These are phyloP conservation scores for Cyberlindnera veronae DNA, from an alignment of 805 yeast genomes.

Conservation along the genomic window DNA sequence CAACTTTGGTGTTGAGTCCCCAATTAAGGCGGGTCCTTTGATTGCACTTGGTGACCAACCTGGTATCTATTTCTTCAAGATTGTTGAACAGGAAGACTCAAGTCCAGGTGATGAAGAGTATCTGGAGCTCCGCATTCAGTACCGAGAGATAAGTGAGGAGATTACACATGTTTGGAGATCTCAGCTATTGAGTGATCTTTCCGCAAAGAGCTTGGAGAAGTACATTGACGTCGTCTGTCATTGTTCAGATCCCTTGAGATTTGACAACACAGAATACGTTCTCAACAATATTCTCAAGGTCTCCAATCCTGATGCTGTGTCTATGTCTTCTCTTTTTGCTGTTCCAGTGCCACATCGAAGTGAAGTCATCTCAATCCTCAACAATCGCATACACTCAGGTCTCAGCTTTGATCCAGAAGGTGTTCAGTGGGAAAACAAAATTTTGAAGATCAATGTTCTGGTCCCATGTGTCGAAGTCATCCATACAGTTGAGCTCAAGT, in stretches of 20 bases:
- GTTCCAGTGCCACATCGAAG: constrained; percentile 2
- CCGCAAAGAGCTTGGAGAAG: constrained; percentile 15
- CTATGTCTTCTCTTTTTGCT: not conserved
- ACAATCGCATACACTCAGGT: not conserved
- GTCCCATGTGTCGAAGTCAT: constrained; percentile 59
- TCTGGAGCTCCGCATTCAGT: constrained; percentile 41
- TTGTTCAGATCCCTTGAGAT: constrained; percentile 2
- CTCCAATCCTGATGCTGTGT: not conserved
- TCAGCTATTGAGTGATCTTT: constrained; percentile 14
- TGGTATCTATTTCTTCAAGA: constrained; percentile 54
- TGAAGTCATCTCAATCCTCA: not conserved
- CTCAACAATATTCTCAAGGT: constrained; percentile 2
- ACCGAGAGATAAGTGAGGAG: constrained; percentile 46
- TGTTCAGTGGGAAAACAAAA: constrained; percentile 4
- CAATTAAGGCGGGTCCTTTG: constrained; percentile 31
- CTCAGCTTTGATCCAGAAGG: not conserved
- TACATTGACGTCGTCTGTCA: constrained; percentile 23
- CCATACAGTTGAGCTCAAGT: constrained; percentile 49
- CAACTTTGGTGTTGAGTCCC: constrained; percentile 31
- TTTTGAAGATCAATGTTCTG: constrained; percentile 51
- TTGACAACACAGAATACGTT: constrained; percentile 9
- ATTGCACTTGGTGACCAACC: constrained; percentile 72
- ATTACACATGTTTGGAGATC: constrained; percentile 30
- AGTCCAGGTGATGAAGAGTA: constrained; percentile 30
- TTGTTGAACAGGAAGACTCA: constrained; percentile 31